phyloP scores from a whole-genome alignment of 164 flowering plant genomes.

The Brasenia schreberi region DNA sequence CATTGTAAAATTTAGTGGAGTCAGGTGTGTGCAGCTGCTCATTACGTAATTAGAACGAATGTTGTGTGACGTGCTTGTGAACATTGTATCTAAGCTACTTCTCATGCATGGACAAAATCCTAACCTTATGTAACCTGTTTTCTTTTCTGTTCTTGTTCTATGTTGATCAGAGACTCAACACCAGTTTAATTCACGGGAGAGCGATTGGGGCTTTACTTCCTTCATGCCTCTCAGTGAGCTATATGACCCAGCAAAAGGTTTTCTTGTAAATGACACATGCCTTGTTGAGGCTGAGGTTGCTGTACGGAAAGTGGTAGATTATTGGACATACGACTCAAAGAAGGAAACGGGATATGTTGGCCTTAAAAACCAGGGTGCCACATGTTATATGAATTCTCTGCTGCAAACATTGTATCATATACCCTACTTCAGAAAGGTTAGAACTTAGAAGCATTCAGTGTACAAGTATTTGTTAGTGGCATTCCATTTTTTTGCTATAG shows the following conservation, averaged over 20 bases:
- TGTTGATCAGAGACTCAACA: not conserved
- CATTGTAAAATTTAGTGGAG: too few species aligned
- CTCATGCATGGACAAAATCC: too few species aligned
- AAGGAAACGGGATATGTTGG: conserved; percentile 96
- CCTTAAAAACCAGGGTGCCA: conserved; percentile 94
- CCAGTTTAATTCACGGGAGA: not conserved
- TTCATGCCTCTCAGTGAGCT: not conserved
- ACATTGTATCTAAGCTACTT: too few species aligned
- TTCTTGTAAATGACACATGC: not conserved
- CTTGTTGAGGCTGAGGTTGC: not conserved
- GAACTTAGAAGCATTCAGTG: conserved; percentile 75
- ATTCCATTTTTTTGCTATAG: not conserved
- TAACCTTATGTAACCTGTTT: too few species aligned
- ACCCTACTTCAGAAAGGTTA: not conserved
- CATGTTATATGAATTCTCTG: conserved; percentile 94
- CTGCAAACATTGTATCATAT: conserved; percentile 55
- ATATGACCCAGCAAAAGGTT: not conserved
- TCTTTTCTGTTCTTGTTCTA: not conserved
- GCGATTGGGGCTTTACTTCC: not conserved
- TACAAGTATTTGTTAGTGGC: conserved; percentile 74
- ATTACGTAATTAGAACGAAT: too few species aligned
- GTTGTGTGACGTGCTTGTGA: too few species aligned
- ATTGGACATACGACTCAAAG: conserved; percentile 26
- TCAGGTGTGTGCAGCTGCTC: too few species aligned
- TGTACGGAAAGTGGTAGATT: not conserved